Base-by-base conservation (phyloP, 1,139 yeast species). In the Taphrina wiesneri region DNA sequence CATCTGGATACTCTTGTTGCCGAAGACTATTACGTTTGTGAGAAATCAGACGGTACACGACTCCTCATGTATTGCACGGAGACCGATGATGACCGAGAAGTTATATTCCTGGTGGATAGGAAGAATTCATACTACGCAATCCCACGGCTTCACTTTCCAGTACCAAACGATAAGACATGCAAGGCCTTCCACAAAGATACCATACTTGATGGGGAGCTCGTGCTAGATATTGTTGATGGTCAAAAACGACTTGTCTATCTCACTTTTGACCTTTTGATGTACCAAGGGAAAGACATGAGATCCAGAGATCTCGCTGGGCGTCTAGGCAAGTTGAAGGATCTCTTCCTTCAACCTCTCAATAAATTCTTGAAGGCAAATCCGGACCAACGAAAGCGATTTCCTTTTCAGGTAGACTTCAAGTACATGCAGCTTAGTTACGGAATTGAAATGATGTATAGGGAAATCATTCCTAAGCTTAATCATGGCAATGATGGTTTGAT, bases 401-500 rank as follows among this genome's bases (percentile, higher is more conserved):
- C 96, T 0, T 46, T 92, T 92, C 77, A 88, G 15, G 59, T 54
- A 19, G 60, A 53, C 13, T 54, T 54, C 57, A 66, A 62, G 47
- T 34, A 53, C 28, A 62, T 61, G 68, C 86, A 90, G 46, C 84
- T 87, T 63, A 83, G 96, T 3, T 90, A 88, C 74, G 88, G 87
- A 66, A 83, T 96, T 9, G 84, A 85, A 53, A 87, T 85, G 71
- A 91, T 92, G n/a, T 86, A 90, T 67, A 80, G 85, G 51, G 85
- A 84, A 71, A 81, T 90, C 75, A 70, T 77, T 26, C 90, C 88
- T 53, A 82, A 85, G 65, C 80, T 93, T 63, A 88, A 90, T 45
- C 97, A 95, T 75, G 88, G 89, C 67, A 87, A 96, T 0, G 99
- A 95, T 77, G 99, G 99, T 0, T 82, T 95, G 46, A 90, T 95